Conservation (phyloP, 2,329 filamentous ascomycete genomes). For the Colletotrichum spinosum region DNA sequence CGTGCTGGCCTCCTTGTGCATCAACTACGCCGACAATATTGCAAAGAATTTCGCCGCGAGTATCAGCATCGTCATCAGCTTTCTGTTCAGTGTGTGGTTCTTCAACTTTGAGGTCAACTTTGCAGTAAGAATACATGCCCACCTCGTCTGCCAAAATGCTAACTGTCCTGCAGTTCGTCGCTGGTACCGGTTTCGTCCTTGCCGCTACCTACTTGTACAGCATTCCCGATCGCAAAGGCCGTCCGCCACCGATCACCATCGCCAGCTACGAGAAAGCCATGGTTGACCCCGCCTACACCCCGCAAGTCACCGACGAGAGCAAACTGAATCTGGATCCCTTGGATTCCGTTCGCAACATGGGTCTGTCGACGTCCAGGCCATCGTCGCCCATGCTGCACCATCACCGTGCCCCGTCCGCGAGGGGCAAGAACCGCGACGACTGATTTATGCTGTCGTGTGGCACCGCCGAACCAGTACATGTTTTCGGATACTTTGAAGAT, state of each 20-base stretch:
- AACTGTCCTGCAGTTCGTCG: slow-evolving; percentile 72
- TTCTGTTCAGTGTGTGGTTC: slow-evolving; percentile 85
- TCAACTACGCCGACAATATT: slow-evolving; percentile 89
- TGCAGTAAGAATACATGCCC: slow-evolving; percentile 70
- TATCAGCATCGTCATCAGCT: slow-evolving; percentile 90
- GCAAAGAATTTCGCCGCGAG: slow-evolving; percentile 94
- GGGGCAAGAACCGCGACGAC: slow-evolving; percentile 37
- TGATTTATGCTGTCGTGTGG: slow-evolving; percentile 13
- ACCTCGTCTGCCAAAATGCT: slow-evolving; percentile 12
- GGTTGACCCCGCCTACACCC: slow-evolving; percentile 61
- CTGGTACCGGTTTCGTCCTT: slow-evolving; percentile 84
- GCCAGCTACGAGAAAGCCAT: slow-evolving; percentile 82
- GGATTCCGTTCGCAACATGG: slow-evolving; percentile 51
- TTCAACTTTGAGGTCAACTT: slow-evolving; percentile 82
- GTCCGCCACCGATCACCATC: slow-evolving; percentile 75
- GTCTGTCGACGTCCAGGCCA: slow-evolving; percentile 59
- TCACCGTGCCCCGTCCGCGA: slow-evolving; percentile 34
- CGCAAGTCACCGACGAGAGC: slow-evolving; percentile 46
- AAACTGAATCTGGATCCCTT: slow-evolving; percentile 55
- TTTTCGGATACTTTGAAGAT: background rate
- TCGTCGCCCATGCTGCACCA: slow-evolving; percentile 55
- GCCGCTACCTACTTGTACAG: slow-evolving; percentile 89
- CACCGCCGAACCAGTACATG: background rate
- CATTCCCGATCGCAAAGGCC: slow-evolving; percentile 69
- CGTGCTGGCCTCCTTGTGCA: slow-evolving; percentile 78